Percentiles rank a stretch among this genome's conserved stretches.
Evolutionary conservation across 805 yeast genomes (phyloP).

Genomic region (Sugiyamaella lignohabitans): DNA sequence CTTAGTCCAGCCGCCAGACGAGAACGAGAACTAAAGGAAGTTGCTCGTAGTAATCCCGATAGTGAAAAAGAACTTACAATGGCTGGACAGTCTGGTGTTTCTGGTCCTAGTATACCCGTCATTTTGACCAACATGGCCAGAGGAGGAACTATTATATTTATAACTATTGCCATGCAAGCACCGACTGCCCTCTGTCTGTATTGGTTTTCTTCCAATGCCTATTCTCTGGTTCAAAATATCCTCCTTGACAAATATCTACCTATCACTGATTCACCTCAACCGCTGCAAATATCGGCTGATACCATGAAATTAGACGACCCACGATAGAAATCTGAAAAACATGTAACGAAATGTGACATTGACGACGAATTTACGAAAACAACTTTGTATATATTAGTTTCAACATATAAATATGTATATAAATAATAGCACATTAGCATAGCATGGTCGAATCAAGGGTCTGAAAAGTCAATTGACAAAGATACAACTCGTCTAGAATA

Average conservation of each 20-base stretch:
- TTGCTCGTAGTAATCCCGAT: constrained; percentile 23
- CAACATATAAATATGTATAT: too few relatives aligned
- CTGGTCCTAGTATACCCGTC: constrained; percentile 25
- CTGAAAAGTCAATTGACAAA: too few relatives aligned
- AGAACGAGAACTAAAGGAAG: background rate
- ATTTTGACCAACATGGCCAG: constrained; percentile 62
- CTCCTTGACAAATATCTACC: constrained; percentile 64
- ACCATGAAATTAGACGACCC: background rate
- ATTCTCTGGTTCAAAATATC: constrained; percentile 69
- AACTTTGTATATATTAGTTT: too few relatives aligned
- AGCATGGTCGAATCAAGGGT: too few relatives aligned
- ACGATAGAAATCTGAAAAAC: background rate
- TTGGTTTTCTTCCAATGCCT: constrained; percentile 83
- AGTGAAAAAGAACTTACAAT: background rate
- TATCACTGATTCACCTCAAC: constrained; percentile 29
- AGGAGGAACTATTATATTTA: constrained; percentile 67
- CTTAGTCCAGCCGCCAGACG: constrained; percentile 14
- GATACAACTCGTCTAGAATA: too few relatives aligned
- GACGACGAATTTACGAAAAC: too few relatives aligned
- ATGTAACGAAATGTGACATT: too few relatives aligned
- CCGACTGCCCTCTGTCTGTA: constrained; percentile 78
- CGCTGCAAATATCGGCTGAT: background rate
- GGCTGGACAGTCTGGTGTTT: background rate
- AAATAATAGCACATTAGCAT: too few relatives aligned
- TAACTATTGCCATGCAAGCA: constrained; percentile 80